Conservation (phyloP, 31 red algal genomes). For the Endocladia muricata region DNA sequence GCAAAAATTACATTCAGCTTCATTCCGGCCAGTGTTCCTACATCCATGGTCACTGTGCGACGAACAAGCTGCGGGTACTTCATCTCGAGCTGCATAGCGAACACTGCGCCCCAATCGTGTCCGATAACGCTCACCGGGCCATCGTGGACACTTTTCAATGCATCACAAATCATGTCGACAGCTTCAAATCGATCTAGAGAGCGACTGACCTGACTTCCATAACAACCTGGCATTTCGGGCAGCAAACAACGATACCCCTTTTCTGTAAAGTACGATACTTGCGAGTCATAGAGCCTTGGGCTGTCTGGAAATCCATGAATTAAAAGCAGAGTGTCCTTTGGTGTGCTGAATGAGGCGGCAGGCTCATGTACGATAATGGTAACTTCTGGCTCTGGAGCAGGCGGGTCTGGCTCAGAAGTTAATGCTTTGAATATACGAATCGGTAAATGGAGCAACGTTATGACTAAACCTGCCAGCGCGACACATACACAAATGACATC, state of each 20-base stretch:
- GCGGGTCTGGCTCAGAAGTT: neutral
- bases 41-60: slow-evolving; percentile 23
- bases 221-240: slow-evolving; percentile 7
- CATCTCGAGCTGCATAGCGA: neutral
- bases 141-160: neutral
- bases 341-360: neutral
- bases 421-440: neutral
- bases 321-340: slow-evolving; percentile 24
- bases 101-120: slow-evolving; percentile 37
- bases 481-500: too few species aligned
- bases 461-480: too few species aligned
- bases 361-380: slow-evolving; percentile 10
- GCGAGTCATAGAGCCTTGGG: neutral
- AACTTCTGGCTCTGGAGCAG: slow-evolving; percentile 4
- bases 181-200: neutral
- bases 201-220: neutral
- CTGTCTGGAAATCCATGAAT: slow-evolving; percentile 41
- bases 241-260: slow-evolving; percentile 38
- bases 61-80: neutral
- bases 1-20: neutral
- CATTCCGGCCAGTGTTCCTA: neutral
- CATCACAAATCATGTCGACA: neutral
- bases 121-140: slow-evolving; percentile 17
- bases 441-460: neutral
- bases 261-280: neutral